Base-by-base conservation (phyloP, 805 yeast species). In the Jamesozyma lodderae region DNA sequence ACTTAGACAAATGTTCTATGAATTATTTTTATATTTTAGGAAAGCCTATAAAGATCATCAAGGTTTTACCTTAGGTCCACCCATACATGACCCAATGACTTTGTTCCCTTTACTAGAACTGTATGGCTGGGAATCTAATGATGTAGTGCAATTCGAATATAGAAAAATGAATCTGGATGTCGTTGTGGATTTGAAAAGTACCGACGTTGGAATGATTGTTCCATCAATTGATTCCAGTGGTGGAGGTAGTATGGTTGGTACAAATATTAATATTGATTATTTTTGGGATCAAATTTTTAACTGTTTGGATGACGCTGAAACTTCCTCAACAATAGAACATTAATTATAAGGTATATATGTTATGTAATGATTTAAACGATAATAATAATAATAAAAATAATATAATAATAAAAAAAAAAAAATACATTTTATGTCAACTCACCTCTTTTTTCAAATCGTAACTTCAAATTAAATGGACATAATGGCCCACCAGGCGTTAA, bases 1-100 rank as follows among this genome's bases (percentile, higher is more conserved):
- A 5, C 57, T 81, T 31, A 68, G 88, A 42, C 64, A 61, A 40
- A 62, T 77, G 63, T 66, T 73, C 52, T 69, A 62, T 48, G 80
- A 77, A 41, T 59, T 79, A 36, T 64, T 77, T 48, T 60, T 65
- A 9, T 74, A 66, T 42, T 77, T 75, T 52, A 68, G 72, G 10
- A 60, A 62, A 18, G 47, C 73, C 8, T 69, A 71, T 51, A 62
- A 62, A 28, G 60, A 62, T 19, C 50, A 57, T 29, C 69, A 67
- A 44, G 69, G 69, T 3, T 64, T 73, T 55, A 43, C 44, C 19
- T 42, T 53, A 4, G 90, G 92, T 0, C 87, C 92, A 4, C 85
- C 87, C 1, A 68, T 83, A 1, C 94, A 85, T 58, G 95, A 84
- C 56, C 90, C 92, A 1, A 63, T 82, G 36, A 82, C 94, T 1